Percentiles rank a stretch among this genome's conserved stretches.
Evolutionary conservation across 2,329 filamentous ascomycete species (phyloP).

Genomic region (Oidium heveae): DNA sequence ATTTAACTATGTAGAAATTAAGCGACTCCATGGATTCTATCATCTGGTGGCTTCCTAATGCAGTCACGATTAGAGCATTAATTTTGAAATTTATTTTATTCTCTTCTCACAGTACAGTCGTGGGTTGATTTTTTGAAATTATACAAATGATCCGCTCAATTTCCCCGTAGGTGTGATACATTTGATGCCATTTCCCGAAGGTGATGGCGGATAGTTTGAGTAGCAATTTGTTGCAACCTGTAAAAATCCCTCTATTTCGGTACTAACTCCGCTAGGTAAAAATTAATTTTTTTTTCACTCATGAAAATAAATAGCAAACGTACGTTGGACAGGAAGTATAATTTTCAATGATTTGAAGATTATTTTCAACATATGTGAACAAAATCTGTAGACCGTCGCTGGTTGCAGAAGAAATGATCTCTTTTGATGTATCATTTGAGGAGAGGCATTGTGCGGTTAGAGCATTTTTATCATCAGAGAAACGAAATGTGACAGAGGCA

Average conservation of each 20-base stretch:
- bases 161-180: constrained; percentile 3
- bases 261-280: neutral
- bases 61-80: too few relatives aligned
- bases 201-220: constrained; percentile 2
- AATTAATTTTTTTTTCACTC: neutral
- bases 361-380: constrained; percentile 1
- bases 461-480: constrained; percentile 1
- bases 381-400: constrained; percentile 1
- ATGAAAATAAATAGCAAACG: neutral
- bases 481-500: constrained; percentile 3
- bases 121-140: too few relatives aligned
- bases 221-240: constrained; percentile 1
- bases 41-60: too few relatives aligned
- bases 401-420: constrained; percentile 1
- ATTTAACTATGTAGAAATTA: too few relatives aligned
- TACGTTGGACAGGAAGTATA: constrained; percentile 1
- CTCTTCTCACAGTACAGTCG: too few relatives aligned
- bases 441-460: neutral
- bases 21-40: too few relatives aligned
- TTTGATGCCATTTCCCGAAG: constrained; percentile 3
- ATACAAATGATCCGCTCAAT: neutral
- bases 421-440: neutral
- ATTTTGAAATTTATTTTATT: too few relatives aligned
- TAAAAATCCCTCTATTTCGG: neutral
- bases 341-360: constrained; percentile 1